phyloP scores from a whole-genome alignment of 805 yeast species.

The Candida loeiensis region DNA sequence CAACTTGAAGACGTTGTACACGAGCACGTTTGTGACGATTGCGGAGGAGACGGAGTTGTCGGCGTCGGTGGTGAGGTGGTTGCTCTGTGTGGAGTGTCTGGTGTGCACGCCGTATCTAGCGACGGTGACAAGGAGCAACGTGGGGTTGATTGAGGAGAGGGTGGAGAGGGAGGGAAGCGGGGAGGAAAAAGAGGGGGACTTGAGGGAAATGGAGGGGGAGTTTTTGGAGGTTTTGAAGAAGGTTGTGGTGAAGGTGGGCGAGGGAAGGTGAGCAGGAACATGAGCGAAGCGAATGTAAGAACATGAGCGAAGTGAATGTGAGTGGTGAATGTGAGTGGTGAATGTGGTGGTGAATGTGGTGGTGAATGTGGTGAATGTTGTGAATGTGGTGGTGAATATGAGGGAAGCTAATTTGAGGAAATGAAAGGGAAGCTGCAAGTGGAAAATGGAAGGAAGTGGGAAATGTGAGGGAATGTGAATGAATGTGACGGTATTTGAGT shows the following conservation, averaged over 20 bases:
- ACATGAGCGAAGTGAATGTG: no score
- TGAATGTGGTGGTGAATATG: no score
- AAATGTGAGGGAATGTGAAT: no score
- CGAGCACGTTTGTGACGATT: neutral
- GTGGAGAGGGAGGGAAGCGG: neutral
- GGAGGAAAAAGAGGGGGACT: neutral
- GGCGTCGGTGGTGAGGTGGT: slow-evolving; percentile 12
- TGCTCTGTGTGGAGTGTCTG: slow-evolving; percentile 12
- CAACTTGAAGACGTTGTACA: neutral
- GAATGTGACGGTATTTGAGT: no score
- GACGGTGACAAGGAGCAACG: neutral
- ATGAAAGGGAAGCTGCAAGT: no score
- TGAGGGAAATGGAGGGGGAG: neutral
- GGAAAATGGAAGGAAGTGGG: no score
- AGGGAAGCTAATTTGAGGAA: no score
- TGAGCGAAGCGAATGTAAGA: no score
- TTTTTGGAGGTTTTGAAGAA: neutral
- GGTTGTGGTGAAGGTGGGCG: neutral
- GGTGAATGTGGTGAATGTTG: no score
- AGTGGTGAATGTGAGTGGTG: no score
- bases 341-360: no score
- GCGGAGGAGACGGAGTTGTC: neutral
- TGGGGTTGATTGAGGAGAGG: neutral
- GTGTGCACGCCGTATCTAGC: slow-evolving; percentile 11
- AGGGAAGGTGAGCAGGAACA: no score